Evolutionary conservation across 73 alveolate genomes (phyloP).

Genomic region (Stentor coeruleus): DNA sequence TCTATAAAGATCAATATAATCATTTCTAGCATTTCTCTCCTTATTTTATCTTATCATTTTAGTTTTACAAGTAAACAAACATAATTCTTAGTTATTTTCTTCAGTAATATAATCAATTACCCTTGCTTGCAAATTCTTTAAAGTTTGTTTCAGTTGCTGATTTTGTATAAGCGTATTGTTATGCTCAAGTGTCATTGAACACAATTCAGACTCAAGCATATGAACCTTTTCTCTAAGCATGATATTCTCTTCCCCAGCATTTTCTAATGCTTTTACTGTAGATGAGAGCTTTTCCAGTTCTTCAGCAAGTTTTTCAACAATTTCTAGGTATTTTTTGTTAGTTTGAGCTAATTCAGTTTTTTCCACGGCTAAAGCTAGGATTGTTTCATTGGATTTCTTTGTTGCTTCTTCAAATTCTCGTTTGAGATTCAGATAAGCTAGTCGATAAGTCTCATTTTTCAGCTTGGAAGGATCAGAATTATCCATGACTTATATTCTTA

Average conservation of each 20-base stretch:
- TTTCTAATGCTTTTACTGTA: not conserved
- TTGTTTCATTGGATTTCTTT: not conserved
- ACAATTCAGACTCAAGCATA: not conserved
- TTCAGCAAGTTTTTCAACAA: not conserved
- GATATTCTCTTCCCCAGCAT: not conserved
- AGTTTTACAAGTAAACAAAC: no score
- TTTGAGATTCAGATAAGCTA: not conserved
- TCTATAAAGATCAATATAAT: no score
- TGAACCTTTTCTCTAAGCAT: not conserved
- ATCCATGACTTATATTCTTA: not conserved
- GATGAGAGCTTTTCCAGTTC: not conserved
- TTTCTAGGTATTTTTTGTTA: not conserved
- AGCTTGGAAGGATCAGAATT: not conserved
- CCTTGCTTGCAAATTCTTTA: not conserved
- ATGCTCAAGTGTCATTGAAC: not conserved
- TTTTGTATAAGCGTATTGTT: not conserved
- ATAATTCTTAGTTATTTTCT: no score
- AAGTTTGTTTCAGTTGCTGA: not conserved
- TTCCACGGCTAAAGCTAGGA: not conserved
- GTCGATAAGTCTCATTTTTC: not conserved
- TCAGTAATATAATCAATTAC: not conserved
- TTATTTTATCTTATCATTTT: no score
- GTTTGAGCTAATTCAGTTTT: not conserved
- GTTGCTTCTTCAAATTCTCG: not conserved
- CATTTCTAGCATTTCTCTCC: no score